Base-by-base conservation (phyloP, 2,329 filamentous ascomycete species). In the Curvularia sp. region DNA sequence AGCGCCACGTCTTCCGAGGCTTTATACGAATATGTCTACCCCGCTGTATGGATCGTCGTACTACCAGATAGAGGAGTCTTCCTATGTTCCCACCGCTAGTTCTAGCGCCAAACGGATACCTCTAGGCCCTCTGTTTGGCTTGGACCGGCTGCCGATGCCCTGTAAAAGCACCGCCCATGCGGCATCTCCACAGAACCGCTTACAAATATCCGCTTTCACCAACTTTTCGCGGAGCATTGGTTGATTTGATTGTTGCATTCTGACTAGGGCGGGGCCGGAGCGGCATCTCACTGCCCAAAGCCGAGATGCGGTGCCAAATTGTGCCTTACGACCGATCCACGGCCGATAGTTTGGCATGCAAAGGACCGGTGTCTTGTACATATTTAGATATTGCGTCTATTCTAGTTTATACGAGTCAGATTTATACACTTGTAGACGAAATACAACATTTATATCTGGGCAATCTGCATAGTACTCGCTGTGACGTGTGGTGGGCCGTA, bases 21-120 rank as follows among this genome's bases (percentile, higher is more conserved):
- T 70, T 70, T 70, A 70, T 70, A 66, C 55, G 15, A 49, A 19
- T 36, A 36, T 13, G 30, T 25, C 55, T 70, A 70, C 68, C 68
- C 68, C 68, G 63, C 68, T 55, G 63, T 53, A 46, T 36, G 39
- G 66, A 66, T 65, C 43, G 42, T 12, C 45, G 25, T n/a, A 36
- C 15, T 15, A 34, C 64, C 62, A 36, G 49, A 8, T 19, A 21
- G 36, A 30, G 38, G 34, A 49, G 45, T 36, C 45, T 27, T 38
- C 15, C 18, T 41, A n/a, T 10, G 25, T 49, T 50, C 30, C 39
- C 41, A 58, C 39, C 39, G 32, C 46, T 30, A 47, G 34, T 19
- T 19, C 46, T 34, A 49, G 28, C 32, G 19, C 49, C 18, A 38
- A 28, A 47, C 32, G n/a, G 21, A 21, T 39, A 43, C 32, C 21